Percentiles rank a stretch among this genome's conserved stretches.
Evolutionary conservation across 2,329 filamentous ascomycete genomes (phyloP).

Genomic region (Penicillium sp.): DNA sequence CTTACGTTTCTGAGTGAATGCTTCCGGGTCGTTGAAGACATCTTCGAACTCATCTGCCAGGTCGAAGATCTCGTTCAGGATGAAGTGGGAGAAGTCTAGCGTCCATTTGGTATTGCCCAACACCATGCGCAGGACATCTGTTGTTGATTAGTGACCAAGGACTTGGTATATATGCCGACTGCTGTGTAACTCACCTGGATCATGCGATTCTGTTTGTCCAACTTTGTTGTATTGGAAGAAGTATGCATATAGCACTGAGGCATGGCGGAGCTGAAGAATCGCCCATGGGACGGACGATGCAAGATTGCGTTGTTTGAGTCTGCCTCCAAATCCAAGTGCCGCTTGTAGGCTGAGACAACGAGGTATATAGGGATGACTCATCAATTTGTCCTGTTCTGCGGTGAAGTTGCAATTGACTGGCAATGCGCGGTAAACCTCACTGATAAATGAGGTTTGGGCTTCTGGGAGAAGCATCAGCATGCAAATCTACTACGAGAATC

Average conservation of each 20-base stretch:
- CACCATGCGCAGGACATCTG: constrained; percentile 71
- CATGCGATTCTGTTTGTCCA: constrained; percentile 49
- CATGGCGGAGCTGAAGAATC: constrained; percentile 72
- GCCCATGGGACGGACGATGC: constrained; percentile 74
- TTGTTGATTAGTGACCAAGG: constrained; percentile 5
- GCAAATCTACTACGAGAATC: constrained; percentile 28
- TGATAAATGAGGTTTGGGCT: constrained; percentile 64
- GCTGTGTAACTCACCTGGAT: constrained; percentile 53
- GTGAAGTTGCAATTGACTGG: constrained; percentile 80
- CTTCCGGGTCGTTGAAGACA: constrained; percentile 34
- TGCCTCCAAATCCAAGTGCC: constrained; percentile 71
- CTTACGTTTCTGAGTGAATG: constrained; percentile 40
- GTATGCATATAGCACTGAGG: constrained; percentile 63
- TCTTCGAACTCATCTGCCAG: constrained; percentile 43
- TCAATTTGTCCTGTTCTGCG: constrained; percentile 72
- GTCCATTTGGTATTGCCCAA: constrained; percentile 78
- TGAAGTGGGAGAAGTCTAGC: constrained; percentile 62
- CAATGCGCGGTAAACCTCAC: constrained; percentile 68
- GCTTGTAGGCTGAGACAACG: constrained; percentile 77
- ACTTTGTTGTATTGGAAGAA: constrained; percentile 65
- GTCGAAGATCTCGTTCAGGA: constrained; percentile 56
- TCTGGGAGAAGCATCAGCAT: constrained; percentile 42
- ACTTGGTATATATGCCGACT: background rate
- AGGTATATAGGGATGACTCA: constrained; percentile 72
- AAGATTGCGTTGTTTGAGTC: constrained; percentile 62